These are phyloP conservation scores for Apiospora rasikravindrae DNA, from an alignment of 2,329 filamentous ascomycete species.

Conservation along the genomic window DNA sequence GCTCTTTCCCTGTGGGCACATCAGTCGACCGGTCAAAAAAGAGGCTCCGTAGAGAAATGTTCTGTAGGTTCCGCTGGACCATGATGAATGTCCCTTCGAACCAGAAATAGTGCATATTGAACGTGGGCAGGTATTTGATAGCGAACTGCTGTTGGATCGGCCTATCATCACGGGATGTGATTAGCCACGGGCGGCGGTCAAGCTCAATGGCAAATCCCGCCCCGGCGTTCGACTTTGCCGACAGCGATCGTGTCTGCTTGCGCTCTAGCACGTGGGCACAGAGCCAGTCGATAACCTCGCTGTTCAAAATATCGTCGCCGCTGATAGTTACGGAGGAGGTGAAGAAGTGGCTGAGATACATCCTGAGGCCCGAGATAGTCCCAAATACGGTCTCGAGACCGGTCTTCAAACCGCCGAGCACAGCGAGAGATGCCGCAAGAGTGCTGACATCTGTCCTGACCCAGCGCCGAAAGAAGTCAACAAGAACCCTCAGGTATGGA, in stretches of 20 bases:
- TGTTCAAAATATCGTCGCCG: background rate
- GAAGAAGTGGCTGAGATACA: background rate
- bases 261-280: background rate
- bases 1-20: background rate
- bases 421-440: background rate
- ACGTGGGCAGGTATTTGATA: background rate
- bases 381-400: background rate
- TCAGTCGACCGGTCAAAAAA: background rate
- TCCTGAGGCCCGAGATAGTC: background rate
- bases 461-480: slow-evolving; percentile 4
- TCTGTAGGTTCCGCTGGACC: background rate
- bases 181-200: too few relatives aligned
- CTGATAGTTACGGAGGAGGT: background rate
- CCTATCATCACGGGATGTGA: background rate
- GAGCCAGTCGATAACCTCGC: slow-evolving; percentile 14
- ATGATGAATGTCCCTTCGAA: background rate
- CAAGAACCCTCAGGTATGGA: background rate
- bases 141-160: background rate
- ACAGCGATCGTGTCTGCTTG: background rate
- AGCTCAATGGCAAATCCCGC: too few relatives aligned
- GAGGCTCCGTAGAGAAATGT: background rate
- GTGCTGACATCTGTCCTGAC: background rate
- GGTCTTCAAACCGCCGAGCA: background rate
- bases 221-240: background rate
- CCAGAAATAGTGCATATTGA: background rate